Evolutionary conservation across 164 flowering plant genomes (phyloP).

Genomic region (Magnolia officinalis): DNA sequence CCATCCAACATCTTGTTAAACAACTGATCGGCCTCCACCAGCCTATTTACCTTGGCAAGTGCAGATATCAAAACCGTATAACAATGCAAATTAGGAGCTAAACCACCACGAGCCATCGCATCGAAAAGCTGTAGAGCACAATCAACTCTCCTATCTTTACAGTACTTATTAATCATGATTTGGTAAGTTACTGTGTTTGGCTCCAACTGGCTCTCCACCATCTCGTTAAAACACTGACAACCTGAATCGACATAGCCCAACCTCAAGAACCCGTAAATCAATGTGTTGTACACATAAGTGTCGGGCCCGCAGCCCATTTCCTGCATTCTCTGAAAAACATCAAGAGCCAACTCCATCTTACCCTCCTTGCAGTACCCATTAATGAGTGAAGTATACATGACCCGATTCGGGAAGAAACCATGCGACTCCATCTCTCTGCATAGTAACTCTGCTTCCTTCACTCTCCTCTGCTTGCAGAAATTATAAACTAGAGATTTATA

Average conservation of each 20-base stretch:
- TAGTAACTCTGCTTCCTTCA: slow-evolving; percentile 45
- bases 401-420: slow-evolving; percentile 34
- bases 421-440: slow-evolving; percentile 43
- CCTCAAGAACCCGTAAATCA: slow-evolving; percentile 50
- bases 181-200: slow-evolving; percentile 43
- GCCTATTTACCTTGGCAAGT: slow-evolving; percentile 36
- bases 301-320: slow-evolving; percentile 55
- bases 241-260: slow-evolving; percentile 37
- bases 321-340: slow-evolving; percentile 47
- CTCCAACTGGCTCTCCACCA: slow-evolving; percentile 34
- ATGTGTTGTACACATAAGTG: slow-evolving; percentile 40
- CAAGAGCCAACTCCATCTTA: slow-evolving; percentile 50
- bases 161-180: slow-evolving; percentile 41
- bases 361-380: slow-evolving; percentile 42
- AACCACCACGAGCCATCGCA: slow-evolving; percentile 21
- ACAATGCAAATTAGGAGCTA: slow-evolving; percentile 42
- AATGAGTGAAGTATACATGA: slow-evolving; percentile 49
- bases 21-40: slow-evolving; percentile 31
- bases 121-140: slow-evolving; percentile 35
- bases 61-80: slow-evolving; percentile 46
- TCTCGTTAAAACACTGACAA: slow-evolving; percentile 28
- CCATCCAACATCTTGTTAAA: slow-evolving; percentile 35
- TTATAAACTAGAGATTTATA: slow-evolving; percentile 41
- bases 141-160: slow-evolving; percentile 44
- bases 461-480: slow-evolving; percentile 38